Evolutionary conservation across 306 rosid genomes (phyloP).

Genomic region (Hylodesmum podocarpum): DNA sequence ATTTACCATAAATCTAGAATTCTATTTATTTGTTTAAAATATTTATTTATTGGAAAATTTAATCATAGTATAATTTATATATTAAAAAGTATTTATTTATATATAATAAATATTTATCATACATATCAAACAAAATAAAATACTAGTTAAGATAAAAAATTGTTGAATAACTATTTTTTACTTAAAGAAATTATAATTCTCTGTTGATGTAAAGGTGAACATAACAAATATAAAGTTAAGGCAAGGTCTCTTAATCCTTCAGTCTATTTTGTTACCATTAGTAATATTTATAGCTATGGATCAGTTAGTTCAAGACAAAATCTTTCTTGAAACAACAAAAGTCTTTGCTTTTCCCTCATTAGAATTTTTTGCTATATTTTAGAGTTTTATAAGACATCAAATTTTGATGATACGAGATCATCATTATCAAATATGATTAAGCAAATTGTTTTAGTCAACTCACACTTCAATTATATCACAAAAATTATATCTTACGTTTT

Average conservation of each 20-base stretch:
- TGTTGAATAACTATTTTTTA: neutral
- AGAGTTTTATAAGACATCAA: neutral
- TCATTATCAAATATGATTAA: neutral
- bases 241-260: neutral
- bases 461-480: neutral
- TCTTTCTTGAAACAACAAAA: neutral
- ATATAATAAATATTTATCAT: no score
- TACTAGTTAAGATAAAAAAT: neutral
- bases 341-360: neutral
- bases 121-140: no score
- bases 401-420: neutral
- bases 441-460: neutral
- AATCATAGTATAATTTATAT: no score
- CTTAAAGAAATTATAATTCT: neutral
- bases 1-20: no score
- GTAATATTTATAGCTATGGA: neutral
- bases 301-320: neutral
- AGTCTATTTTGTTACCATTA: neutral
- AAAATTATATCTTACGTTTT: neutral
- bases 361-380: neutral
- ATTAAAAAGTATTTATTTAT: no score
- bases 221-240: neutral
- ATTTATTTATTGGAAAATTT: no score
- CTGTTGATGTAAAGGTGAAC: neutral
- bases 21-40: no score